Conservation (phyloP, 331 rosid species). For the Acacia concinna region DNA sequence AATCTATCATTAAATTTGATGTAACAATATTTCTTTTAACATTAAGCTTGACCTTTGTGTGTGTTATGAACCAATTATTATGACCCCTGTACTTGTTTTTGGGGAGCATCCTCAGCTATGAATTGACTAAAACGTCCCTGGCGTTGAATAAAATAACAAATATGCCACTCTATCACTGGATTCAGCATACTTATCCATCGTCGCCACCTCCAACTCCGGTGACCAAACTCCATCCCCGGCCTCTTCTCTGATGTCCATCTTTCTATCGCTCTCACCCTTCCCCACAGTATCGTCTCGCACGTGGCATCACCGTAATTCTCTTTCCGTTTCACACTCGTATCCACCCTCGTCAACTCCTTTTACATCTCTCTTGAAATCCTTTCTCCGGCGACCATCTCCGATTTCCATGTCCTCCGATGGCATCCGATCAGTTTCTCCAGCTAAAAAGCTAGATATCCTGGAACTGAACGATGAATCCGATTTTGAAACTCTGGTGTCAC, state of each 20-base stretch:
- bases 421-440: constrained; percentile 19
- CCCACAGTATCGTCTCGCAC: constrained; percentile 30
- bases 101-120: background rate
- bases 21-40: too few species aligned
- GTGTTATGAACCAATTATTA: too few species aligned
- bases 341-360: constrained; percentile 16
- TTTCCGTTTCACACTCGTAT: constrained; percentile 6
- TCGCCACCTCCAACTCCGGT: background rate
- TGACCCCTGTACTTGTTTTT: too few species aligned
- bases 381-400: constrained; percentile 22
- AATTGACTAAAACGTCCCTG: background rate
- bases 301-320: constrained; percentile 27
- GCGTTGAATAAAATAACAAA: background rate
- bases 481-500: constrained; percentile 55
- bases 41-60: too few species aligned
- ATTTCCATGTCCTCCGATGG: constrained; percentile 44
- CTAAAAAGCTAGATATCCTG: background rate
- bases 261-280: constrained; percentile 13
- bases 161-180: background rate
- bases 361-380: constrained; percentile 25
- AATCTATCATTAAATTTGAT: too few species aligned
- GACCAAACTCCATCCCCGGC: background rate
- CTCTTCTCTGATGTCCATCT: background rate
- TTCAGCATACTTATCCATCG: background rate
- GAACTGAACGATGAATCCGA: constrained; percentile 69